These are phyloP conservation scores for Picochlorum sp. DNA, from an alignment of 139 green algal genomes.

Conservation along the genomic window DNA sequence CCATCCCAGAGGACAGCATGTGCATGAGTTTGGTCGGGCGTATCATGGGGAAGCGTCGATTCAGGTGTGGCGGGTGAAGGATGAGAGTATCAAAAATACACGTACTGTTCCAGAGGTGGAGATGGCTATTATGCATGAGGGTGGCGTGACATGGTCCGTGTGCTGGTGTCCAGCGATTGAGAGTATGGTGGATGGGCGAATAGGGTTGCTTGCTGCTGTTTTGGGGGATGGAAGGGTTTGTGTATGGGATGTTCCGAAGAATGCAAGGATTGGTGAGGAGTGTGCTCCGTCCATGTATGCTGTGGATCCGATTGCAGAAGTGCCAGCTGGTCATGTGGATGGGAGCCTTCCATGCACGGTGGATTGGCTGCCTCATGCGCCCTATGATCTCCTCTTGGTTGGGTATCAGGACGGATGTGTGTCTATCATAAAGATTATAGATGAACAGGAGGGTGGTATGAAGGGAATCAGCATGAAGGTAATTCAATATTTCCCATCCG, in stretches of 20 bases:
- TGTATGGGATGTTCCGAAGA: slow-evolving; percentile 37
- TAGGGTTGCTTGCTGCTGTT: slow-evolving; percentile 48
- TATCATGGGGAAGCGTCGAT: slow-evolving; percentile 24
- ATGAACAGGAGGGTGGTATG: neutral
- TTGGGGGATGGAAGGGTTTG: slow-evolving; percentile 43
- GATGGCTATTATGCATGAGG: slow-evolving; percentile 37
- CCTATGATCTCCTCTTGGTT: slow-evolving; percentile 44
- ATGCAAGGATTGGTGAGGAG: no score
- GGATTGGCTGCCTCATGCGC: slow-evolving; percentile 42
- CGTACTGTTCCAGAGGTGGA: neutral
- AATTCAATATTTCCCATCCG: slow-evolving; percentile 13
- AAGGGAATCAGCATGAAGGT: no score
- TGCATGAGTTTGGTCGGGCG: slow-evolving; percentile 18
- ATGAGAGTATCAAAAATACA: neutral
- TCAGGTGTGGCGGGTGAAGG: slow-evolving; percentile 46
- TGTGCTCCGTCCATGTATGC: neutral
- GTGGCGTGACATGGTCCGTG: slow-evolving; percentile 39
- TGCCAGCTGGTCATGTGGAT: slow-evolving; percentile 6
- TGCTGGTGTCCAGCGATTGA: slow-evolving; percentile 42
- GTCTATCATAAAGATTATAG: slow-evolving; percentile 16
- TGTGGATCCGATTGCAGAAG: slow-evolving; percentile 9
- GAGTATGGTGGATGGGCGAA: neutral
- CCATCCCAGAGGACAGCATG: slow-evolving; percentile 18
- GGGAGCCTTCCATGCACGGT: slow-evolving; percentile 36
- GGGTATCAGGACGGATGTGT: slow-evolving; percentile 54